phyloP scores from a whole-genome alignment of 2,329 filamentous ascomycete species.

The Fusarium metavorans region DNA sequence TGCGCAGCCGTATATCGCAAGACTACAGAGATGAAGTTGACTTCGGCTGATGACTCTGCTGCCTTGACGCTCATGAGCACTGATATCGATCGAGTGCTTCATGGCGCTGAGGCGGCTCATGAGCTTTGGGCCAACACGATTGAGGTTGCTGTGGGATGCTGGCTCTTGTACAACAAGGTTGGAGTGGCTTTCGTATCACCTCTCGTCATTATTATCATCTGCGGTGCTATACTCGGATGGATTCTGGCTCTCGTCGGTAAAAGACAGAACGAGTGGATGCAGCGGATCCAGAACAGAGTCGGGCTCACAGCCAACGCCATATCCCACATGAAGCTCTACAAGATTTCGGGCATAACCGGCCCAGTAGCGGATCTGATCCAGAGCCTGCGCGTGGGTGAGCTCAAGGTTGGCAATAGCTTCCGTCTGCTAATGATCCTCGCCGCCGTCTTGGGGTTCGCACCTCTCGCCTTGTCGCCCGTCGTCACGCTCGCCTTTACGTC shows the following conservation, averaged over 20 bases:
- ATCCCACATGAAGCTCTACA: conserved; percentile 49
- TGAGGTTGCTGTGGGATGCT: conserved; percentile 59
- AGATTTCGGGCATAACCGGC: conserved; percentile 46
- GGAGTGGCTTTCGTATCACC: conserved; percentile 62
- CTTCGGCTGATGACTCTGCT: conserved; percentile 52
- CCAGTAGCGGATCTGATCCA: conserved; percentile 48
- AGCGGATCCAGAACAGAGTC: conserved; percentile 50
- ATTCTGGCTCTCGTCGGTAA: conserved; percentile 28
- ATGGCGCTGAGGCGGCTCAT: conserved; percentile 52
- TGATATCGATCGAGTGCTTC: conserved; percentile 58
- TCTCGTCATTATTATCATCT: conserved; percentile 55
- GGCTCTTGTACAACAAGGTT: conserved; percentile 59
- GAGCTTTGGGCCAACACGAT: conserved; percentile 56
- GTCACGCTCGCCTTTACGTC: conserved; percentile 49
- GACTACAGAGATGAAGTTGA: conserved; percentile 48
- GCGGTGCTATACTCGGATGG: conserved; percentile 31
- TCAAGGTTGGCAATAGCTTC: conserved; percentile 44
- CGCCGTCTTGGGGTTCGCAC: conserved; percentile 48
- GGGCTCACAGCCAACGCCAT: conserved; percentile 48
- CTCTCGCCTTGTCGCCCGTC: conserved; percentile 50
- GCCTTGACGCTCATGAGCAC: conserved; percentile 62
- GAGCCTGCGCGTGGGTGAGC: conserved; percentile 45
- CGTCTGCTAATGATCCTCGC: conserved; percentile 42
- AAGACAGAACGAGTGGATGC: conserved; percentile 53
- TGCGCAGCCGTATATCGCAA: conserved; percentile 50